Conservation (phyloP, 495 filamentous ascomycete species). For the Talaromyces nanjingensis region DNA sequence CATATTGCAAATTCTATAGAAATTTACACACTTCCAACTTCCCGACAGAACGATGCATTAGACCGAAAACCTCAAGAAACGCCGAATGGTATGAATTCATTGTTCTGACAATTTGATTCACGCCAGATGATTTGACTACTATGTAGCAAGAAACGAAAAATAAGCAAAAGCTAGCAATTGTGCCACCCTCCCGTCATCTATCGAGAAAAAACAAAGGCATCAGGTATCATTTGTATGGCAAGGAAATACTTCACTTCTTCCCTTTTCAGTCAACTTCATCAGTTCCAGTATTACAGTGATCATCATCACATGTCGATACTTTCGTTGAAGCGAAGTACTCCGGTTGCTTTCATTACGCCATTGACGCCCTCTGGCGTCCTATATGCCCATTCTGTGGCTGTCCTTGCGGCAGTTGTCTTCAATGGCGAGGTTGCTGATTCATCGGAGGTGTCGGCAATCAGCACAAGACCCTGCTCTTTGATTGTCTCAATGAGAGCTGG, state of each 20-base stretch:
- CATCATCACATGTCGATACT: slow-evolving; percentile 76
- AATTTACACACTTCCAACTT: neutral
- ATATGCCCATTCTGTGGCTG: slow-evolving; percentile 34
- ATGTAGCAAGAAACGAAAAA: slow-evolving; percentile 2
- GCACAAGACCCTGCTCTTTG: slow-evolving; percentile 85
- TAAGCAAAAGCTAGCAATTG: neutral
- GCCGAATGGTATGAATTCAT: neutral
- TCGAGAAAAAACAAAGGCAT: neutral
- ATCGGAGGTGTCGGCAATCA: slow-evolving; percentile 80
- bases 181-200: slow-evolving; percentile 12
- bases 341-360: slow-evolving; percentile 76
- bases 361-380: slow-evolving; percentile 67
- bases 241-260: neutral
- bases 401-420: slow-evolving; percentile 35
- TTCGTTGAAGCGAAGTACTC: slow-evolving; percentile 86
- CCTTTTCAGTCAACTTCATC: neutral
- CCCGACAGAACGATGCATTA: neutral
- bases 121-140: neutral
- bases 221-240: neutral
- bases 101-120: neutral
- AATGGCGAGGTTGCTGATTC: slow-evolving; percentile 38
- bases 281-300: neutral
- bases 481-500: slow-evolving; percentile 87
- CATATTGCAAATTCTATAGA: neutral
- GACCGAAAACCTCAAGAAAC: neutral